Evolutionary conservation across 768 basidiomycete genomes (phyloP), one percentile per base, ranked within the genome.

Genomic region (Boletus rufocinnamomeus): DNA sequence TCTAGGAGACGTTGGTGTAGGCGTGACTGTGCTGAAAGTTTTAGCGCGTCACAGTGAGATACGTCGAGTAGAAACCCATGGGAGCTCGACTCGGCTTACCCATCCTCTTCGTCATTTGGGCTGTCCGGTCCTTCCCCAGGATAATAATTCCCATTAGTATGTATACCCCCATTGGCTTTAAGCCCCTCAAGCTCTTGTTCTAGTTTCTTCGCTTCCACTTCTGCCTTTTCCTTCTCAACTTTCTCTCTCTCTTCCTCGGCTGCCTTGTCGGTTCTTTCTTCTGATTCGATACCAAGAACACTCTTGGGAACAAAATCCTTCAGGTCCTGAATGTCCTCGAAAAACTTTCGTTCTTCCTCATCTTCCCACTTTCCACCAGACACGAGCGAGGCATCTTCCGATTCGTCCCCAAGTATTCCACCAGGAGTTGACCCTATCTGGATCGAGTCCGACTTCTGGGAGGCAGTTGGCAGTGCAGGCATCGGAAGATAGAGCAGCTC

Each of bases 351-450:
- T 71, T 98, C 96, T 76, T 99, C 96, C 63, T 98, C 97, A 65
- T 98, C 97, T 72, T 93, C 93, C 97, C 97, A 99, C 72, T 98
- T 95, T 4, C 94, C 90, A 7, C 89, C 88, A 3, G 80, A 75
- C 5, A 72, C 72, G 11, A 77, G 63, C 27, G 76, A 68, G 3
- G 54, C 55, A 46, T 89, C 85, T 9, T 93, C 89, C 1, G 80
- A 77, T 13, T 86, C 85, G 25, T 82, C 85, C 7, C 78, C 77
- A 13, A 69, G 66, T 23, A 74, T 66, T 72, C 54, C 84, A 69
- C 74, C 75, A 5, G 66, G 57, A 59, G 69, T 76, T n/a, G 75
- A 69, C 21, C 88, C 90, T 32, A 94, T 90, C 43, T 87, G 79
- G 43, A 94, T 93, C 1, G 91, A 93, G 65, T 90, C 89, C 1